Conservation (phyloP, 2,329 filamentous ascomycete genomes). For the Magnaporthiopsis incrustans region DNA sequence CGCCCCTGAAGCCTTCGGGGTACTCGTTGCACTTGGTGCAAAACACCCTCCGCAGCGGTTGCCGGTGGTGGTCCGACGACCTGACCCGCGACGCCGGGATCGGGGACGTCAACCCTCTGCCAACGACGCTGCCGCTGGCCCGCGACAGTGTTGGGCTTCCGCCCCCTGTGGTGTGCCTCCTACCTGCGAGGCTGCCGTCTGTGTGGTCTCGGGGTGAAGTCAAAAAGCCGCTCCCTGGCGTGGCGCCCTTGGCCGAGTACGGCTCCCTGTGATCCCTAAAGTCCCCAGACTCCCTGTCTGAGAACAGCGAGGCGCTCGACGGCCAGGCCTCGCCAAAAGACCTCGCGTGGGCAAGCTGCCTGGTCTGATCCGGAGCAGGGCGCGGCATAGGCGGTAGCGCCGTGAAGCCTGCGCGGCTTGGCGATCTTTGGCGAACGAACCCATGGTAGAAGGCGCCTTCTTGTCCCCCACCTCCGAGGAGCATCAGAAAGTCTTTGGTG, state of each 20-base stretch:
- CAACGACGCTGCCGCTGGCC: conserved; percentile 17
- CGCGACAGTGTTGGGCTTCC: conserved; percentile 35
- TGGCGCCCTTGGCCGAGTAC: conserved; percentile 18
- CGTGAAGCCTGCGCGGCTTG: conserved; percentile 22
- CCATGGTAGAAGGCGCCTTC: conserved; percentile 31
- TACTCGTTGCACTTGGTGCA: conserved; percentile 65
- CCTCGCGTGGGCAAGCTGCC: conserved; percentile 30
- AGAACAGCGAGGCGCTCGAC: conserved; percentile 14
- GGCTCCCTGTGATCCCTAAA: conserved; percentile 15
- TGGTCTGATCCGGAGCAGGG: conserved; percentile 26
- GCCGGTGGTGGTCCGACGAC: conserved; percentile 49
- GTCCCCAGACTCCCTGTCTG: conserved; percentile 19
- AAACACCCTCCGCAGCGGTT: conserved; percentile 61
- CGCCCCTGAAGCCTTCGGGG: conserved; percentile 69
- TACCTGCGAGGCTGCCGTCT: conserved; percentile 20
- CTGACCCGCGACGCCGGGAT: conserved; percentile 29
- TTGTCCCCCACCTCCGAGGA: conserved; percentile 35
- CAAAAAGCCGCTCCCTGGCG: conserved; percentile 18
- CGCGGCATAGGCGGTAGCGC: conserved; percentile 22
- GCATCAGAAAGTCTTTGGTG: conserved; percentile 41
- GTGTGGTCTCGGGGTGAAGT: conserved; percentile 20
- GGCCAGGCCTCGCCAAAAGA: conserved; percentile 30
- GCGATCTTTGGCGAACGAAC: conserved; percentile 31
- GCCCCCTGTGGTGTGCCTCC: conserved; percentile 36
- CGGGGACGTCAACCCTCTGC: conserved; percentile 35